Conservation (phyloP, 805 yeast species). For the Metschnikowia reukaufii region DNA sequence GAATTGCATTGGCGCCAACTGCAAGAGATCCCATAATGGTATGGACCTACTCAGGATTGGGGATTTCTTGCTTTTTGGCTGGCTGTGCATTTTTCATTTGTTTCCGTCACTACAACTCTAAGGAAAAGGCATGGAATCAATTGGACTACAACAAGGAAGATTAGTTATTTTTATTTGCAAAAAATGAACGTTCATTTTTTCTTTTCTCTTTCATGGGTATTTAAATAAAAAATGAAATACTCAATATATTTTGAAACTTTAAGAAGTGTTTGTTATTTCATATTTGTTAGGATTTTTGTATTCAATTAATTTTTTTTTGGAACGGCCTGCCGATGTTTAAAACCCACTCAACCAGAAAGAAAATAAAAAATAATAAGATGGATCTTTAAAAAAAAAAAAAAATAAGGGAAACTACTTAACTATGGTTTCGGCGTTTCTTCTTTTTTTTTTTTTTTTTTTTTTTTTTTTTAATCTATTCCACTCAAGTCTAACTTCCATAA, state of each 20-base stretch:
- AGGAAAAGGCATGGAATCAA: slow-evolving; percentile 57
- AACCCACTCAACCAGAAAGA: too few relatives aligned
- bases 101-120: slow-evolving; percentile 53
- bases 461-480: too few relatives aligned
- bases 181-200: too few relatives aligned
- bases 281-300: too few relatives aligned
- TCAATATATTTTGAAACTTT: too few relatives aligned
- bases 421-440: not conserved
- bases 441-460: not conserved
- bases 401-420: not conserved
- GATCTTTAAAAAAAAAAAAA: not conserved
- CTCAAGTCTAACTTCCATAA: too few relatives aligned
- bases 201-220: too few relatives aligned
- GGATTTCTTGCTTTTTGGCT: slow-evolving; percentile 54
- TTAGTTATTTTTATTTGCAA: not conserved
- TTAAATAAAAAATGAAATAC: too few relatives aligned
- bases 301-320: too few relatives aligned
- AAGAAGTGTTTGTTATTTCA: too few relatives aligned
- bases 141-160: slow-evolving; percentile 37
- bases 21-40: slow-evolving; percentile 67
- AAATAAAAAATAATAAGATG: not conserved
- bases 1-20: slow-evolving; percentile 56
- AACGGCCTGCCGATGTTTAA: too few relatives aligned
- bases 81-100: slow-evolving; percentile 61
- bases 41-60: slow-evolving; percentile 67